These are phyloP conservation scores for Neopestalotiopsis clavispora DNA, from an alignment of 2,329 filamentous ascomycete species.

Conservation along the genomic window DNA sequence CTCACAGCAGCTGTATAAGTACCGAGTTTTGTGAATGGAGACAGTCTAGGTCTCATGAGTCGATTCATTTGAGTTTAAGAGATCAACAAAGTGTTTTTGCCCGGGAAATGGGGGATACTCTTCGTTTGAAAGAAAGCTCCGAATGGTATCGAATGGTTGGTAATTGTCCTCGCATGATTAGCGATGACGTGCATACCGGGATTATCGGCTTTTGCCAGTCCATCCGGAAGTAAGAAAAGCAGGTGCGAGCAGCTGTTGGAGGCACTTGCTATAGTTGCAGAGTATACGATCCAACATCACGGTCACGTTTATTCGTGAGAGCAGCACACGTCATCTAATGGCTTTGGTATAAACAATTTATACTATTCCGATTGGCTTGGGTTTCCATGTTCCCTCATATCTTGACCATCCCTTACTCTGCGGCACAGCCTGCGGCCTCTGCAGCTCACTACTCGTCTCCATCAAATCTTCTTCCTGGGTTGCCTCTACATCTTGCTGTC, in stretches of 20 bases:
- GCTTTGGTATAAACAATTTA: slow-evolving; percentile 30
- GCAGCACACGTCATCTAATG: background rate
- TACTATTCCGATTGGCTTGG: slow-evolving; percentile 62
- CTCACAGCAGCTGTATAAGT: slow-evolving; percentile 36
- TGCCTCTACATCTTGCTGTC: slow-evolving; percentile 25
- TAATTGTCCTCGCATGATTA: slow-evolving; percentile 9
- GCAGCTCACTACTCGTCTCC: slow-evolving; percentile 28
- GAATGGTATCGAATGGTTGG: background rate
- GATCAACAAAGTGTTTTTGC: background rate
- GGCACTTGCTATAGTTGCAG: background rate
- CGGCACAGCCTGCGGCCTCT: slow-evolving; percentile 20
- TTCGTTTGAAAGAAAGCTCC: no score
- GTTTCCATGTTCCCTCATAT: slow-evolving; percentile 58
- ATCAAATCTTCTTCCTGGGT: slow-evolving; percentile 30
- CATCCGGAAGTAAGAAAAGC: background rate
- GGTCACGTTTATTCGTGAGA: background rate
- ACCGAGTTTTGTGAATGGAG: slow-evolving; percentile 38
- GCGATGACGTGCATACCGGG: slow-evolving; percentile 5
- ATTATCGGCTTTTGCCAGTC: background rate
- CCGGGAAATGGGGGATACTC: background rate
- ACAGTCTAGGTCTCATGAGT: slow-evolving; percentile 41
- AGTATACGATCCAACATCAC: background rate
- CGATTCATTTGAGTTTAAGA: slow-evolving; percentile 43
- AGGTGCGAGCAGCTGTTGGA: slow-evolving; percentile 4
- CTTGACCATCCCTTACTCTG: slow-evolving; percentile 49